Evolutionary conservation across 2,329 filamentous ascomycete genomes (phyloP), one percentile per base, ranked within the genome.

Genomic region (Trichoderma pleuroti): DNA sequence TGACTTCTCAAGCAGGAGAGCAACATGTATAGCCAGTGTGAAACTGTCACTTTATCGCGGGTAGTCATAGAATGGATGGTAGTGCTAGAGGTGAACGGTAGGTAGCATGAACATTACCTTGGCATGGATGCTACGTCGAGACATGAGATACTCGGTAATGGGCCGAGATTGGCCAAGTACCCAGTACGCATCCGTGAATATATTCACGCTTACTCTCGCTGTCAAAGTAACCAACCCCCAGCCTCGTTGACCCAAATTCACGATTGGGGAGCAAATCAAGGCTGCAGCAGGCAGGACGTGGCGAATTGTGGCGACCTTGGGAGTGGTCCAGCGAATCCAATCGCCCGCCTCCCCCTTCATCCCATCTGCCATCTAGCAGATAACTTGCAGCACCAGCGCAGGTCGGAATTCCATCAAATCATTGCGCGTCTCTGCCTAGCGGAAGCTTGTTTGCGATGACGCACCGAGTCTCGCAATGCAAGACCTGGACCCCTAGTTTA

Each of bases 371-470:
- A 56, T 34, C 46, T 11, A 56, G 49, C 63, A 32, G 63, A n/a
- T n/a, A 21, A 10, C 21, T 14, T 30, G 54, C 54, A 57, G 56
- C 56, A 59, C 28, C 28, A 32, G n/a, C 56, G 32, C 54, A 57
- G 18, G 54, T 28, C 24, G 24, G 26, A 59, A 52, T 49, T 57
- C 18, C 52, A 42, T 24, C n/a, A n/a, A n/a, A n/a, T n/a, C 34
- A 36, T 39, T 30, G 63, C 60, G 11, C n/a, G 30, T 56, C 42
- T 56, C 32, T 57, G 63, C 49, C 63, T 46, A 65, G 52, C 36
- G 46, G 61, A 70, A 64, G 52, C 59, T 63, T 69, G 67, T 69
- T 69, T 69, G 63, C 46, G 61, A 71, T 72, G 70, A 72, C 70
- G 65, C 65, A 68, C 56, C 26, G 18, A 52, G 56, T 60, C 54